Evolutionary conservation across 345 rosid genomes (phyloP).

Genomic region (Angophora floribunda): DNA sequence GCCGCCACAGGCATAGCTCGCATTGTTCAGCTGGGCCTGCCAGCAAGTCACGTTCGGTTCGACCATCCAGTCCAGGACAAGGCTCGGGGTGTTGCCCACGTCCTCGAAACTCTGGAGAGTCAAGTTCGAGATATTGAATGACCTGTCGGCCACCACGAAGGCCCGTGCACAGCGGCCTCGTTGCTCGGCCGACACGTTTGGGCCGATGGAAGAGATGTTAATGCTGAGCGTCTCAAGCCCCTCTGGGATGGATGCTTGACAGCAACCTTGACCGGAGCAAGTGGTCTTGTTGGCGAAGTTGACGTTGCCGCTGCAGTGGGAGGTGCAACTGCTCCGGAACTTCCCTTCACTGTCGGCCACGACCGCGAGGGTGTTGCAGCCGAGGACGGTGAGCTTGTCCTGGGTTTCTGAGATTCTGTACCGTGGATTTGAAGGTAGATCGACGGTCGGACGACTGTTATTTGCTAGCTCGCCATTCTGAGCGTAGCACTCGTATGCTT

Average conservation of each 20-base stretch:
- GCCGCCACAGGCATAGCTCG: neutral
- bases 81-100: neutral
- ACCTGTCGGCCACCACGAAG: neutral
- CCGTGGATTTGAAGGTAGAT: neutral
- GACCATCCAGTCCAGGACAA: neutral
- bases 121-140: neutral
- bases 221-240: neutral
- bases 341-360: fast-evolving
- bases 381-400: neutral
- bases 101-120: neutral
- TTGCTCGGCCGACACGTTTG: fast-evolving
- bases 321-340: fast-evolving
- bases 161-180: neutral
- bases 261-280: neutral
- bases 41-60: fast-evolving
- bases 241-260: neutral
- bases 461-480: fast-evolving
- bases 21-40: fast-evolving
- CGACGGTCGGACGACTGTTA: fast-evolving
- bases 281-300: neutral
- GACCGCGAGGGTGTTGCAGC: fast-evolving
- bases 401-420: fast-evolving
- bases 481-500: neutral
- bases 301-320: neutral
- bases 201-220: fast-evolving